Percentiles rank a stretch among this genome's conserved stretches.
Evolutionary conservation across 148 eudicot genomes (phyloP).

Genomic region (Agrostemma githago): DNA sequence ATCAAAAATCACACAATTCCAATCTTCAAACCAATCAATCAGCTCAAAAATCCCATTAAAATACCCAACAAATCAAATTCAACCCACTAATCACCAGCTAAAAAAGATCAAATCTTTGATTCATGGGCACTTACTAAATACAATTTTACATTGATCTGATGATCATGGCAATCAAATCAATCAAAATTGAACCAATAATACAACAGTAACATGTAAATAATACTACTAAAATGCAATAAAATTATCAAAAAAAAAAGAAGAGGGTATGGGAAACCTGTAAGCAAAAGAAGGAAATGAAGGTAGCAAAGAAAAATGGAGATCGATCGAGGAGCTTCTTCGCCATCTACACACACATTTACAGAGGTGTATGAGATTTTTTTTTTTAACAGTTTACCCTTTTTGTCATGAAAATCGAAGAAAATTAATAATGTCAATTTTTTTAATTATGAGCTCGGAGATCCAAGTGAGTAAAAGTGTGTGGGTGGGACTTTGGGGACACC

Average conservation of each 20-base stretch:
- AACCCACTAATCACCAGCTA: slow-evolving; percentile 8
- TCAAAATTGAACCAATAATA: neutral
- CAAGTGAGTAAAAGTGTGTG: no score
- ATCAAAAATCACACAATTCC: neutral
- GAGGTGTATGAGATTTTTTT: slow-evolving; percentile 1
- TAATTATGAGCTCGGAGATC: no score
- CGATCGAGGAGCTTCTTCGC: slow-evolving; percentile 41
- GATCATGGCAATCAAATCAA: slow-evolving; percentile 10
- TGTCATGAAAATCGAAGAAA: neutral
- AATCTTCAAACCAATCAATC: neutral
- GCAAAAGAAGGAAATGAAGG: slow-evolving; percentile 18
- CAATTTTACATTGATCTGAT: slow-evolving; percentile 13
- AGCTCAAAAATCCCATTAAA: slow-evolving; percentile 11
- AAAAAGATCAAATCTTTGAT: slow-evolving; percentile 8
- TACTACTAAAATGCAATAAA: neutral
- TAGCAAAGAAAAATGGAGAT: slow-evolving; percentile 28
- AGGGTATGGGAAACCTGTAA: slow-evolving; percentile 26
- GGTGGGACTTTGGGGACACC: no score
- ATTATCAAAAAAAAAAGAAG: neutral
- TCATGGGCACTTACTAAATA: slow-evolving; percentile 10
- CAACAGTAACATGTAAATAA: neutral
- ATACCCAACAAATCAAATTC: slow-evolving; percentile 7
- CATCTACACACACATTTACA: slow-evolving; percentile 29
- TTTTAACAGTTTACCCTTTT: neutral
- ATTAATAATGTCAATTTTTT: neutral